Evolutionary conservation across 2,329 filamentous ascomycete genomes (phyloP), one percentile per base, ranked within the genome.

Genomic region (Metarhizium sp.): DNA sequence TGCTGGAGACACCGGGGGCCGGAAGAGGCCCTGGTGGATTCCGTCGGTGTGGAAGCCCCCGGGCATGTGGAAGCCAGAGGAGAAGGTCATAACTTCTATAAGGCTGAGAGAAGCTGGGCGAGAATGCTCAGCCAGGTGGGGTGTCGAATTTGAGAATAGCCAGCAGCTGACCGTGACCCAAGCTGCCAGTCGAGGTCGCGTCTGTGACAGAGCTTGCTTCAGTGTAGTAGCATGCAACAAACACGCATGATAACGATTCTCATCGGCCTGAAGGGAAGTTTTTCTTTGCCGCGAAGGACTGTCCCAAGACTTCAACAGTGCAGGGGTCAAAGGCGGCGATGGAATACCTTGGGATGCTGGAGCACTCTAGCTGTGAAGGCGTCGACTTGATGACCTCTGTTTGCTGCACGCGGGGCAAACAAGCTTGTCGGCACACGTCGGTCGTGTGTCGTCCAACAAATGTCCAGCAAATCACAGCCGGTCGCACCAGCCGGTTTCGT

Each of bases 1-100:
- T 53, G 66, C 64, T 30, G 74, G 71, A 7, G 76, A 75, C 20
- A 67, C 63, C 7, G 76, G 75, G 11, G 75, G 74, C 55, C 74
- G 73, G 58, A 78, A 78, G 36, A 79, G 67, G 52, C 74, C 74
- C 6, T 75, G 71, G 59, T 77, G 73, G 38, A 74, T 65, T 61
- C 69, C 66, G 45, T 71, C 68, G 51, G 61, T 58, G 58, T 69
- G 66, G 50, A 70, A 70, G 52, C 65, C 60, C 45, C 69, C 69
- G 16, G 69, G 68, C 66, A 71, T 69, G 55, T 67, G 69, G 60
- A 71, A 69, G 58, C 64, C 64, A 46, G 59, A 51, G 36, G 54
- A 52, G 46, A 53, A 42, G 53, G 53, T 50, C 54, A 51, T 52
- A 14, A 16, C 30, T 38, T 29, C 7, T 7, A 30, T 11, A 13